These are phyloP conservation scores for Leucocoprinus leucothites DNA, from an alignment of 768 basidiomycete genomes.

Conservation along the genomic window DNA sequence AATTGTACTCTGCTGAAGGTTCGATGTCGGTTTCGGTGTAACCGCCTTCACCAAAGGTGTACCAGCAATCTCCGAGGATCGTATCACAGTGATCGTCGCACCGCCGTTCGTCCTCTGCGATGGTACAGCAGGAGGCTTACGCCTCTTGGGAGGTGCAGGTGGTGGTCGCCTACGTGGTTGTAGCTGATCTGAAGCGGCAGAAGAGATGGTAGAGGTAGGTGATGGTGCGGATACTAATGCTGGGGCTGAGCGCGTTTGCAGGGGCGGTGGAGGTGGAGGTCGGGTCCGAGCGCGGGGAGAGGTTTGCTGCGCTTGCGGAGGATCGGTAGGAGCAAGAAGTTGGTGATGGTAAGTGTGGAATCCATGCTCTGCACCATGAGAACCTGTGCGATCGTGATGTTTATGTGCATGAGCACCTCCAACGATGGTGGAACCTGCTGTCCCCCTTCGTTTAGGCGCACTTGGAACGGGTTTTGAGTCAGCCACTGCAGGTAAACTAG, in stretches of 20 bases:
- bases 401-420: conserved; percentile 6
- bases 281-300: conserved; percentile 11
- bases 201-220: conserved; percentile 10
- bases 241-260: not conserved
- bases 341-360: conserved; percentile 5
- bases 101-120: conserved; percentile 45
- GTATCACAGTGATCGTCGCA: conserved; percentile 58
- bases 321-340: conserved; percentile 11
- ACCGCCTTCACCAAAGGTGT: not conserved
- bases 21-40: conserved; percentile 27
- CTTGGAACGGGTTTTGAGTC: conserved; percentile 23
- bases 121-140: conserved; percentile 73
- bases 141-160: conserved; percentile 63
- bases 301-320: conserved; percentile 10
- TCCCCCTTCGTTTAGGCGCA: conserved; percentile 15
- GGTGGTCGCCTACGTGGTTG: conserved; percentile 43
- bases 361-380: conserved; percentile 3
- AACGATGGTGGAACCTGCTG: conserved; percentile 8
- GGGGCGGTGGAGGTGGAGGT: conserved; percentile 11
- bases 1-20: conserved; percentile 16
- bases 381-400: conserved; percentile 2
- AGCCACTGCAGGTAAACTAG: conserved; percentile 26
- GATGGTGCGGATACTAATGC: conserved; percentile 8
- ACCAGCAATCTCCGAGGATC: conserved; percentile 31
- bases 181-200: conserved; percentile 16